Conservation (phyloP, 768 basidiomycete species). For the Amanita subjunquillea region DNA sequence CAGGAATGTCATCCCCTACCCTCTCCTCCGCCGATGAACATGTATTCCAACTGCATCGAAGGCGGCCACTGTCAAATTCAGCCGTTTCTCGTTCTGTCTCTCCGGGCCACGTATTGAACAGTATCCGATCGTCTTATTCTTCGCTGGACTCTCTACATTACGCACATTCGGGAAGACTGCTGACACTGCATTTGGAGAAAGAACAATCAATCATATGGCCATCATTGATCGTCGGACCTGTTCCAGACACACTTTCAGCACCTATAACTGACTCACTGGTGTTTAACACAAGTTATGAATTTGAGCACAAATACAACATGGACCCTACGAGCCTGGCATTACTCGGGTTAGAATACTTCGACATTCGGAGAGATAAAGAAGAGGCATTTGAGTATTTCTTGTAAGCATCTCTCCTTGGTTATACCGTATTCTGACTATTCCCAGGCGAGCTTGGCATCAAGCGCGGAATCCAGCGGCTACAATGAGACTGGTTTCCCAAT, state of each 20-base stretch:
- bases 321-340: slow-evolving; percentile 75
- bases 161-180: slow-evolving; percentile 47
- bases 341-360: slow-evolving; percentile 58
- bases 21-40: slow-evolving; percentile 50
- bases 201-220: slow-evolving; percentile 77
- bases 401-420: slow-evolving; percentile 29
- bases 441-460: slow-evolving; percentile 76
- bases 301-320: slow-evolving; percentile 72
- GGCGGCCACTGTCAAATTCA: slow-evolving; percentile 19
- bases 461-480: slow-evolving; percentile 66
- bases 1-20: slow-evolving; percentile 52
- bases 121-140: slow-evolving; percentile 64
- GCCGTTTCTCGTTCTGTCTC: slow-evolving; percentile 44
- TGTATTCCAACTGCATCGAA: slow-evolving; percentile 17
- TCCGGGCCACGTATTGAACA: slow-evolving; percentile 43
- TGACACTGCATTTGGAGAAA: slow-evolving; percentile 78
- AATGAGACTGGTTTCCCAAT: slow-evolving; percentile 68
- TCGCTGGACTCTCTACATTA: slow-evolving; percentile 65
- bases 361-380: slow-evolving; percentile 66
- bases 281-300: slow-evolving; percentile 37
- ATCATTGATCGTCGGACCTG: slow-evolving; percentile 67
- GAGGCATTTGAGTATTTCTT: slow-evolving; percentile 77
- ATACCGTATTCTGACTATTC: background rate
- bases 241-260: slow-evolving; percentile 50
- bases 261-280: slow-evolving; percentile 39